phyloP scores from a whole-genome alignment of 441 rosid species.

The Hura crepitans region DNA sequence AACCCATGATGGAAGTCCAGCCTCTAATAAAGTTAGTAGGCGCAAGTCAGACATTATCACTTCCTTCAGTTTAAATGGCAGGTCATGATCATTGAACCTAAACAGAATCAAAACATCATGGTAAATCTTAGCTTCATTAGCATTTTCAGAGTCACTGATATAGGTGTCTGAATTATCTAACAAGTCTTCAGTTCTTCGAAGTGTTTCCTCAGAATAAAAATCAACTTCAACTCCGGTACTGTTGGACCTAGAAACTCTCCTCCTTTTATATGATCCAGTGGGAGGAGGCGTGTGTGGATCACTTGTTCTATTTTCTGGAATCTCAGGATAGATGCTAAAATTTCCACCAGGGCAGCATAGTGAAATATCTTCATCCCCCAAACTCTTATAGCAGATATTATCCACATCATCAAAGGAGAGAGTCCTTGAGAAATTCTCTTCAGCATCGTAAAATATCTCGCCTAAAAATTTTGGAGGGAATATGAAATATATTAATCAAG shows the following conservation, averaged over 20 bases:
- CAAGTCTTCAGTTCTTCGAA: slow-evolving; percentile 33
- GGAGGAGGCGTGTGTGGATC: slow-evolving; percentile 63
- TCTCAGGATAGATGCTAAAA: slow-evolving; percentile 35
- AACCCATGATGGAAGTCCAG: slow-evolving; percentile 98
- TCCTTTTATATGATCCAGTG: slow-evolving; percentile 68
- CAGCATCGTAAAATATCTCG: slow-evolving; percentile 74
- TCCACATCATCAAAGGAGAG: slow-evolving; percentile 33
- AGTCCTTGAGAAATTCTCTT: slow-evolving; percentile 43
- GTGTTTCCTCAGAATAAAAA: slow-evolving; percentile 57
- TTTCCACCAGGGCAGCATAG: slow-evolving; percentile 36
- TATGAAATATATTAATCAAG: neutral
- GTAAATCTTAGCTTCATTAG: slow-evolving; percentile 53
- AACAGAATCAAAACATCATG: slow-evolving; percentile 67
- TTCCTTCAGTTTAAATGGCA: slow-evolving; percentile 71
- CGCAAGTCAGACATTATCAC: slow-evolving; percentile 70
- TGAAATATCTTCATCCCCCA: slow-evolving; percentile 36
- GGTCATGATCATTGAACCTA: slow-evolving; percentile 68
- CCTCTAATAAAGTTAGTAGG: slow-evolving; percentile 79
- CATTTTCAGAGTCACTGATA: slow-evolving; percentile 38
- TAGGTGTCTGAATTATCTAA: slow-evolving; percentile 35
- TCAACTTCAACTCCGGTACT: slow-evolving; percentile 51
- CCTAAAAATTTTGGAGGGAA: slow-evolving; percentile 41
- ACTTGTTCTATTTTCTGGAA: slow-evolving; percentile 26
- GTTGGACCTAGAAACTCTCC: slow-evolving; percentile 46
- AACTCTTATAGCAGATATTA: slow-evolving; percentile 24